Percentiles rank a stretch among this genome's conserved stretches.
These are phyloP conservation scores for Septoria petroselini DNA, from an alignment of 2,329 filamentous ascomycete genomes.

Conservation along the genomic window DNA sequence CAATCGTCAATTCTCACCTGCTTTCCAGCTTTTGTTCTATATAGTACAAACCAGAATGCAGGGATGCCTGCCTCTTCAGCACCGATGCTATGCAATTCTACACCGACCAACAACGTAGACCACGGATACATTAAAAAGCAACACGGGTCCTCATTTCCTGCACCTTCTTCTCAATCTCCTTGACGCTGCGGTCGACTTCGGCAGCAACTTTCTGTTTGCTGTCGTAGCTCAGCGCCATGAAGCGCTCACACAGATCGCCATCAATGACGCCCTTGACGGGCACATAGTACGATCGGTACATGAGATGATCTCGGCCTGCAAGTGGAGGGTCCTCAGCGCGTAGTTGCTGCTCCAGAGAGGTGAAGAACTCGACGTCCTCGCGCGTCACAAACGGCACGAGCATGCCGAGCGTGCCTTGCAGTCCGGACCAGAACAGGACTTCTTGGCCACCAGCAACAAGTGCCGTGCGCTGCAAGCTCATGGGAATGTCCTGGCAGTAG, in stretches of 20 bases:
- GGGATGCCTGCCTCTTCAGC: neutral
- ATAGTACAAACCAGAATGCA: neutral
- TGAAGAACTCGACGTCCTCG: conserved; percentile 97
- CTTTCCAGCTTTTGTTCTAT: neutral
- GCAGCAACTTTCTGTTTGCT: conserved; percentile 94
- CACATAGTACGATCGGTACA: conserved; percentile 92
- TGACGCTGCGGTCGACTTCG: conserved; percentile 83
- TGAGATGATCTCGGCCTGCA: conserved; percentile 88
- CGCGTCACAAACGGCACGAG: conserved; percentile 87
- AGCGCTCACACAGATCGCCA: conserved; percentile 92
- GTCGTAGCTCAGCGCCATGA: conserved; percentile 75
- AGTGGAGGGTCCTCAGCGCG: conserved; percentile 82
- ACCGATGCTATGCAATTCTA: neutral
- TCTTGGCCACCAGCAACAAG: conserved; percentile 90
- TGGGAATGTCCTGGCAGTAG: conserved; percentile 88
- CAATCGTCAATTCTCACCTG: conserved; percentile 4
- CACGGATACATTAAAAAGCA: conserved; percentile 34
- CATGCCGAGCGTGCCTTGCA: conserved; percentile 92
- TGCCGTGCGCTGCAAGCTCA: conserved; percentile 81
- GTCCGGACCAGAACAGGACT: conserved; percentile 85
- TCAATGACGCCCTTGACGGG: conserved; percentile 97
- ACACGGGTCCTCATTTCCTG: conserved; percentile 41
- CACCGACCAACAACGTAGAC: neutral
- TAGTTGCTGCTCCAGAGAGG: conserved; percentile 84
- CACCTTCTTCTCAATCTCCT: conserved; percentile 95